Evolutionary conservation across 495 filamentous ascomycete genomes (phyloP).

Genomic region (Penicillium silybi): DNA sequence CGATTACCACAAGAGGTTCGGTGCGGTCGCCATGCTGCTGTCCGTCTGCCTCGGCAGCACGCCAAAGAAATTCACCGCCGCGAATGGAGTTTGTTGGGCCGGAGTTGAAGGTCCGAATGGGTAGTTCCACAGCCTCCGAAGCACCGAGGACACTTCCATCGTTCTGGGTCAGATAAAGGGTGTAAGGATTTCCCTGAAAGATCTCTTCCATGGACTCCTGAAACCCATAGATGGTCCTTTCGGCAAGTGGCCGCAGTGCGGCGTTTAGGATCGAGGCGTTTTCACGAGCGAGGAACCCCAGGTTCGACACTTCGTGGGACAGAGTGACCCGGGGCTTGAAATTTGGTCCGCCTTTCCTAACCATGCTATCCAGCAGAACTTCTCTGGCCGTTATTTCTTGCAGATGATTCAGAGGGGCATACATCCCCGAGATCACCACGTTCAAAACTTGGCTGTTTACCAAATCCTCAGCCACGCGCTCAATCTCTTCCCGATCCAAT

Average conservation of each 20-base stretch:
- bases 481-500: background rate
- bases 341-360: background rate
- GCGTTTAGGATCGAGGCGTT: background rate
- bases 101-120: constrained; percentile 49
- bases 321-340: background rate
- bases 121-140: constrained; percentile 39
- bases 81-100: constrained; percentile 52
- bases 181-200: constrained; percentile 16
- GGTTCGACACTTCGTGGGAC: background rate
- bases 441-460: constrained; percentile 25
- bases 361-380: background rate
- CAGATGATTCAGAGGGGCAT: constrained; percentile 48
- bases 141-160: constrained; percentile 47
- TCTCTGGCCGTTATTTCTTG: constrained; percentile 14
- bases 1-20: constrained; percentile 35
- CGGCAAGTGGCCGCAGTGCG: background rate
- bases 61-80: constrained; percentile 43
- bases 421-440: constrained; percentile 56
- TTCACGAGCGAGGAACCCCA: background rate
- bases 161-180: constrained; percentile 51
- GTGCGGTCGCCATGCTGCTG: constrained; percentile 6
- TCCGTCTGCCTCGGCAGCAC: constrained; percentile 26
- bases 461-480: constrained; percentile 1
- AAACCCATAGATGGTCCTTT: background rate
- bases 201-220: background rate